Base-by-base conservation (phyloP, 495 filamentous ascomycete genomes). In the Aspergillus indologenus region DNA sequence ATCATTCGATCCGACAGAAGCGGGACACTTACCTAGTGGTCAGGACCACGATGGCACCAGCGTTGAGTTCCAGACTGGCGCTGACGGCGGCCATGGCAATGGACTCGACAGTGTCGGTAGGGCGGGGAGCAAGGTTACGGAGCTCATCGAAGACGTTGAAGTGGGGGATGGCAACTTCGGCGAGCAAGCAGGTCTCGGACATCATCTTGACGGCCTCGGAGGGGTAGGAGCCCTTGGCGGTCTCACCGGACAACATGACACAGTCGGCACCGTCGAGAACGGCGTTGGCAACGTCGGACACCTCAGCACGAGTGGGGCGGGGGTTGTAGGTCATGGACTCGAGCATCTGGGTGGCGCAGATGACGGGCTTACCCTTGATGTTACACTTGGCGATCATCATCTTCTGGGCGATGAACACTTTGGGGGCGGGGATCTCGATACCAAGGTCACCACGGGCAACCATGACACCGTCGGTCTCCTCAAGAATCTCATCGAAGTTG, bases 361-460 rank as follows among this genome's bases (percentile, higher is more conserved):
- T 96, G 69, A 91, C 90, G 61, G 94, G 94, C 84, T 98, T 98
- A 72, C 95, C 94, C 66, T 92, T 93, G 70, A 97, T 88, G 83
- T 98, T 98, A 84, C 95, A 98, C 87, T 97, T 98, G 73, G 93
- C 91, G 77, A 98, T 98, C 88, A 98, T 92, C 91, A 98, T 98
- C 87, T 98, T 98, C 83, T 98, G 94, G 49, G 94, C 94, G 62
- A 96, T 88, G 79, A 98, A 98, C 55, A 98, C 94, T 83, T 98
- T 95, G 54, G 93, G 90, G 42, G 95, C 92, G 19, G 94, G 91
- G 69, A 98, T 98, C 77, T 98, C 94, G 62, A 98, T 98, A 79
- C 94, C 94, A 43, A 98, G 81, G 68, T 98, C 94, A 78, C 94
- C 94, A 84, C 94, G 94, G 66, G 94, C 94, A 69, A 98, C 94